These are phyloP conservation scores for Mycosphaerella arachidis DNA, from an alignment of 2,329 filamentous ascomycete genomes.

Conservation along the genomic window DNA sequence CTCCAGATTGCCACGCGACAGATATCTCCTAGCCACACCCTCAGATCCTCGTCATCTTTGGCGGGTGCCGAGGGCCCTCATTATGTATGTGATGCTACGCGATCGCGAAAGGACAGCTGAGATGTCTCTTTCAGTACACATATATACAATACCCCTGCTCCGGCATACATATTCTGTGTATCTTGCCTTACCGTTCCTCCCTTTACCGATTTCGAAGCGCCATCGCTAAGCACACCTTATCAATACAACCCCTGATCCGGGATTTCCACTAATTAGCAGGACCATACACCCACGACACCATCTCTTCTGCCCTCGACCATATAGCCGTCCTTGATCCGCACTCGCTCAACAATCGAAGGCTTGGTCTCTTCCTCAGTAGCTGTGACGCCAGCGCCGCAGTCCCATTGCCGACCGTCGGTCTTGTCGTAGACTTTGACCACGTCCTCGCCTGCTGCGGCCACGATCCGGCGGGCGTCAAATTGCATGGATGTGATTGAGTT, in stretches of 20 bases:
- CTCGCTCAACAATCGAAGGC: constrained; percentile 62
- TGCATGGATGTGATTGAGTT: constrained; percentile 91
- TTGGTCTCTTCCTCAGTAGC: constrained; percentile 55
- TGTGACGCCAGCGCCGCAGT: constrained; percentile 79
- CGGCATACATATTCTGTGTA: neutral
- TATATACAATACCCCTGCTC: neutral
- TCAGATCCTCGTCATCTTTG: neutral
- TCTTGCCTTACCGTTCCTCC: neutral
- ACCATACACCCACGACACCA: constrained; percentile 88
- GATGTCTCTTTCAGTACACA: neutral
- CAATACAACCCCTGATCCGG: neutral
- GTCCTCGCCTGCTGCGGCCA: constrained; percentile 82
- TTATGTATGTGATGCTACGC: neutral
- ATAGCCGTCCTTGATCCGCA: constrained; percentile 90
- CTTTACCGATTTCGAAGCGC: neutral
- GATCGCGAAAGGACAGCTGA: neutral
- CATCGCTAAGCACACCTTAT: constrained; percentile 1
- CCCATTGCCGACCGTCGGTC: constrained; percentile 91
- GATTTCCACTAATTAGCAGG: constrained; percentile 48
- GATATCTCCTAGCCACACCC: neutral
- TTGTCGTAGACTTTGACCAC: constrained; percentile 99
- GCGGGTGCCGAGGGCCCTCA: neutral
- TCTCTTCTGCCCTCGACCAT: constrained; percentile 84
- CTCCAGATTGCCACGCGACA: neutral
- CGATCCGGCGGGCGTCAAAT: constrained; percentile 88